Evolutionary conservation across 805 yeast species (phyloP), one percentile per base, ranked within the genome.

Genomic region (Starmerella stigmatis): DNA sequence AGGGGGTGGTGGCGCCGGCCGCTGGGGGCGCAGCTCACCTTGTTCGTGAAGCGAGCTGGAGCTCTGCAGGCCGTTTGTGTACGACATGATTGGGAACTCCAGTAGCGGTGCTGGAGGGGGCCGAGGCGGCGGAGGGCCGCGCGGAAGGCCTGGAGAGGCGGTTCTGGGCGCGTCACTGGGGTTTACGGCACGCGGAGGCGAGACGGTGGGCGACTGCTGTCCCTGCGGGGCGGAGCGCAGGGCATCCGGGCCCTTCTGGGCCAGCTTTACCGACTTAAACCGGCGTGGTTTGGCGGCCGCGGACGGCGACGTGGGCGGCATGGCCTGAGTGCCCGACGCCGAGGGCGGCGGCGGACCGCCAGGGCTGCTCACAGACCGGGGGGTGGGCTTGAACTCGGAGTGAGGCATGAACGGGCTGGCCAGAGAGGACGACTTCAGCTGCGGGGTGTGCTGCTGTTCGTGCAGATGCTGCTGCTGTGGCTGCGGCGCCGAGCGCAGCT

Each of bases 51-150:
- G 13, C n/a, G 32, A 9, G 17, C 26, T 27, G 11, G 32, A 9
- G 17, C 26, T 27, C 11, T 34, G 26, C 12, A 34, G 38, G 38
- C 25, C 30, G 22, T 25, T 35, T 3, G 39, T 35, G 30, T 15
- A 35, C 21, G 49, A 19, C 28, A 28, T 26, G 7, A 29, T 40
- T 4, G 60, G 57, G 11, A 61, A 65, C 1, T 64, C 66, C 13
- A 64, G 64, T 51, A 70, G 71, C 55, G 70, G 74, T 57, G 65
- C 70, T 44, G 67, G 67, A 3, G 66, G 63, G 1, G 67, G 67
- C 19, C 67, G 50, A 1, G 67, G 66, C 3, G 67, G 66, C 4
- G 67, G 64, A 1, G 64, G 57, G 4, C 57, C 59, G n/a, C 49
- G 42, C 13, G 56, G 56, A 20, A 55, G 46, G 3, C 53, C 6